Evolutionary conservation across 768 basidiomycete genomes (phyloP).

Genomic region (Antrodiella citrinella): DNA sequence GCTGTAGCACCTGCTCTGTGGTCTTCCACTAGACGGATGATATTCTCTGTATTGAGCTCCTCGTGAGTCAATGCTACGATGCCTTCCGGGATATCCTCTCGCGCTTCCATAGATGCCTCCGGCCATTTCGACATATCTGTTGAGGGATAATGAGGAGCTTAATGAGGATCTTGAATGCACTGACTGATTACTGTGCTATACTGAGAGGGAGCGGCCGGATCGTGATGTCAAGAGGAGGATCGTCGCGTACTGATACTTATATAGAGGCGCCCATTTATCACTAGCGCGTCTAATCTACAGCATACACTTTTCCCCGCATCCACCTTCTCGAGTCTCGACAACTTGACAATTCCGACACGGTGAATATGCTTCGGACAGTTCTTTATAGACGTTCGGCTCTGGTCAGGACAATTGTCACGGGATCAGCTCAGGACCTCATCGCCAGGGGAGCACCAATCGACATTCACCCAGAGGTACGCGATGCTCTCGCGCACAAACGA

Average conservation of each 20-base stretch:
- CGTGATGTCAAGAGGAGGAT: too few species aligned
- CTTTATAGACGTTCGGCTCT: neutral
- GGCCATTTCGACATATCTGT: conserved; percentile 9
- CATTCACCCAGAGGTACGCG: conserved; percentile 74
- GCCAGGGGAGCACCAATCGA: conserved; percentile 37
- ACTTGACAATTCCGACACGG: too few species aligned
- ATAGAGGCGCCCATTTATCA: too few species aligned
- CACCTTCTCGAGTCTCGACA: too few species aligned
- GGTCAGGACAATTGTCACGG: neutral
- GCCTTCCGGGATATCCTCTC: conserved; percentile 36
- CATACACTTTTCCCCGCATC: too few species aligned
- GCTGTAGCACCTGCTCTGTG: conserved; percentile 65
- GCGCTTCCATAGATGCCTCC: conserved; percentile 34
- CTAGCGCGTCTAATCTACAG: too few species aligned
- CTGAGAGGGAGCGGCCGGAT: too few species aligned
- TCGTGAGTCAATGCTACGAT: conserved; percentile 52
- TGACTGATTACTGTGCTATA: too few species aligned
- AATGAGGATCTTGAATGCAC: too few species aligned
- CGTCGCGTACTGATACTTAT: too few species aligned
- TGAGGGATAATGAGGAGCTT: too few species aligned
- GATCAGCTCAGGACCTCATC: neutral
- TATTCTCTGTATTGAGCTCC: conserved; percentile 45
- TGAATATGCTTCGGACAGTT: conserved; percentile 11
- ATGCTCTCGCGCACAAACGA: conserved; percentile 56
- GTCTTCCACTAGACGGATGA: conserved; percentile 56